Conservation (phyloP, 495 filamentous ascomycete species). For the Halenospora varia region DNA sequence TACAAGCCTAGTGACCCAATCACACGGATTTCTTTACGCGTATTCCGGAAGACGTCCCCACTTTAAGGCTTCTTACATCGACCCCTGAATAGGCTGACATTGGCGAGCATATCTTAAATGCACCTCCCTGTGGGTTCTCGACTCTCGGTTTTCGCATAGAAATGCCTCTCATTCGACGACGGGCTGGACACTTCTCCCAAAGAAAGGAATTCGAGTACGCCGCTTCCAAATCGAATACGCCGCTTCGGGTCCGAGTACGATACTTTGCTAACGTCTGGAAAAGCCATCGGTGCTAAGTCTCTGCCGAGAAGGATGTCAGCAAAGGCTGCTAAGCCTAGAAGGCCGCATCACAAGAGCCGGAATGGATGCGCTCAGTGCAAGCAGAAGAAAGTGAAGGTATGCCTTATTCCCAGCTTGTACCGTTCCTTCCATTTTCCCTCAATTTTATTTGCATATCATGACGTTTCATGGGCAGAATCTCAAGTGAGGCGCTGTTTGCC, state of each 20-base stretch:
- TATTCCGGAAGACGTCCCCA: background rate
- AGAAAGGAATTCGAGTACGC: background rate
- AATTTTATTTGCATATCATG: background rate
- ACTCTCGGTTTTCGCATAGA: slow-evolving; percentile 5
- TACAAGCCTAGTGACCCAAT: background rate
- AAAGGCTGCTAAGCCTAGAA: slow-evolving; percentile 35
- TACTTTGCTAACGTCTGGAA: too few relatives aligned
- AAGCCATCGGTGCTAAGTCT: too few relatives aligned
- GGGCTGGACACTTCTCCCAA: background rate
- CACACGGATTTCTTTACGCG: background rate
- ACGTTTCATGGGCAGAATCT: background rate
- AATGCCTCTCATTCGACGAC: slow-evolving; percentile 1
- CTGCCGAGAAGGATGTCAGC: background rate
- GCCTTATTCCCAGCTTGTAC: background rate
- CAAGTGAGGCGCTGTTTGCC: background rate
- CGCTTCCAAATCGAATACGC: background rate
- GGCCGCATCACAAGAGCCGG: slow-evolving; percentile 59
- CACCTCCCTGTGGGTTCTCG: background rate
- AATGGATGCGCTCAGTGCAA: slow-evolving; percentile 58
- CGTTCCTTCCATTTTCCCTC: background rate
- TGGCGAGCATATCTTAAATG: slow-evolving; percentile 18
- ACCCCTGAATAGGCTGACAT: slow-evolving; percentile 18
- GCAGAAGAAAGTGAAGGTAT: slow-evolving; percentile 58
- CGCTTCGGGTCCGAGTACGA: too few relatives aligned
- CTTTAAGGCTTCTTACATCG: background rate